Base-by-base conservation (phyloP, 2,329 filamentous ascomycete genomes). In the Hansfordia pulvinata region DNA sequence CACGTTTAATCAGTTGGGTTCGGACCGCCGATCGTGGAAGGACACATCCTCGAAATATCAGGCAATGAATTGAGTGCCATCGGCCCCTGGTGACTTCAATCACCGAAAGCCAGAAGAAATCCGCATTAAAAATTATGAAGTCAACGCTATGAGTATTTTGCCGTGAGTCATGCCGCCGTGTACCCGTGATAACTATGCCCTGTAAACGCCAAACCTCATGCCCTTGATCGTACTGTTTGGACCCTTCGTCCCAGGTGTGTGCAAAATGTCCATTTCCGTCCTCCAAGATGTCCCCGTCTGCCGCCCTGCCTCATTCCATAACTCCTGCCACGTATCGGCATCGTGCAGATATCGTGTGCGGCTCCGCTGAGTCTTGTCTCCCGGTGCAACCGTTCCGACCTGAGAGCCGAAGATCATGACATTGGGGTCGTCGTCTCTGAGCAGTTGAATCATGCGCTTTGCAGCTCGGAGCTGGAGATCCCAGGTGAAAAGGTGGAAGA, bases 251-350 rank as follows among this genome's bases (percentile, higher is more conserved):
- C 31, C 28, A 8, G 33, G 23, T 12, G 36, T 37, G 8, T 38
- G 39, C 4, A 41, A 35, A 17, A 43, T 39, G 31, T 61, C 52
- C 26, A 62, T 36, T 25, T 59, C 50, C 2, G 64, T 58, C 26
- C 49, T 46, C 66, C 66, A 70, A 20, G 38, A 41, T 2, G 64
- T 69, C 14, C 49, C 52, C 1, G 65, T 69, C 27, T 58, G 40
- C 17, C 31, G 34, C 7, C 63, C 63, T 15, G 69, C 55, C 32
- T 67, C 58, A 27, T 65, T 52, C 68, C 68, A 73, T 14, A 73
- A 46, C 19, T 39, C 39, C 36, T 62, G 58, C 45, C 69, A 72
- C 30, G 56, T 65, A 6, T 46, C 40, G 18, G 54, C 49, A 33
- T 64, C 54, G 38, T 70, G 65, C 2, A 65, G 43, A 34, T 58